Evolutionary conservation across 2,329 filamentous ascomycete species (phyloP).

Genomic region (Hortaea werneckii): DNA sequence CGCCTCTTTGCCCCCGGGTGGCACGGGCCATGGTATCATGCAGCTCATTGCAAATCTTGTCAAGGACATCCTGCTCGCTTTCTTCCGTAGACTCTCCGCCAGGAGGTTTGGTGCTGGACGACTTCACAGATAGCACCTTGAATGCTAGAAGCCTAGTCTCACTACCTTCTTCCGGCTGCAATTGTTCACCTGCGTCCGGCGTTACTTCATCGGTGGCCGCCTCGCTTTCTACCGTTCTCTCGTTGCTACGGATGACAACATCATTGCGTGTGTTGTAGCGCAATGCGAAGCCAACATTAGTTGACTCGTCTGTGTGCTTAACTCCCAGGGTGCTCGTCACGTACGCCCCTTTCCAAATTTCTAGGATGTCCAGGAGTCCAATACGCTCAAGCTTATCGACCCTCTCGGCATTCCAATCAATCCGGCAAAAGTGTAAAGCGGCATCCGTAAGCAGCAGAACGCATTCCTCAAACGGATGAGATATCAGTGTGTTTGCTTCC

Average conservation of each 20-base stretch:
- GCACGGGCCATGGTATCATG: constrained; percentile 49
- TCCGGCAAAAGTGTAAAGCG: constrained; percentile 78
- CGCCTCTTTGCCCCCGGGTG: constrained; percentile 27
- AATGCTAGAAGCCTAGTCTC: constrained; percentile 39
- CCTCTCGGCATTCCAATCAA: constrained; percentile 94
- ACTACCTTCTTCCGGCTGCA: constrained; percentile 11
- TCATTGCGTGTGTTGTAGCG: constrained; percentile 60
- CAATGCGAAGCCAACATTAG: constrained; percentile 77
- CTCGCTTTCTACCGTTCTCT: constrained; percentile 57
- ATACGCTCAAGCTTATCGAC: constrained; percentile 85
- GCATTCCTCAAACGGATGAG: constrained; percentile 72
- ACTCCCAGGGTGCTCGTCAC: constrained; percentile 78
- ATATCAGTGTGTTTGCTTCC: constrained; percentile 55
- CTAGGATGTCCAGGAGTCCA: constrained; percentile 60
- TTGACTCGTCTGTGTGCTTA: constrained; percentile 63
- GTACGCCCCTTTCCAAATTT: constrained; percentile 73
- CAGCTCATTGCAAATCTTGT: constrained; percentile 65
- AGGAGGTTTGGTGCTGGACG: constrained; percentile 26
- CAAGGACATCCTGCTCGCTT: constrained; percentile 46
- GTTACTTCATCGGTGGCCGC: constrained; percentile 21
- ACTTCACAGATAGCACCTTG: constrained; percentile 44
- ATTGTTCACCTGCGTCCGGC: constrained; percentile 11
- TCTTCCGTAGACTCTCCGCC: constrained; percentile 22
- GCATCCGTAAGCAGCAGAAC: constrained; percentile 77
- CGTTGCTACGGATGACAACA: constrained; percentile 72